Conservation (phyloP, 176 grass and related monocot species). For the Musa beccarii region DNA sequence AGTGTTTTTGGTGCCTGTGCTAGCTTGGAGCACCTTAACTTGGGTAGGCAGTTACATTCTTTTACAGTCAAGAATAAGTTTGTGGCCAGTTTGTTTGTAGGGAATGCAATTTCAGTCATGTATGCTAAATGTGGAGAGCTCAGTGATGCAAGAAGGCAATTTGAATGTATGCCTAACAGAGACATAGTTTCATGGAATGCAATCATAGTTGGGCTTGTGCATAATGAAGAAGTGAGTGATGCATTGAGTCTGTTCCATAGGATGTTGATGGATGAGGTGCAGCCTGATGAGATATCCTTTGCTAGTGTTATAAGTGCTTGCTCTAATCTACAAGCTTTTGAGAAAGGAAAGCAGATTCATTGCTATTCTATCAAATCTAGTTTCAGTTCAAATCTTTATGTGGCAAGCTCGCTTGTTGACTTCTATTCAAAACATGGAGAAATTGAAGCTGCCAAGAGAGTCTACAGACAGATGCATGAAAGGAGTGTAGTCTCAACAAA, state of each 20-base stretch:
- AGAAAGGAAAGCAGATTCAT: constrained; percentile 60
- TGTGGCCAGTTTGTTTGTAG: constrained; percentile 41
- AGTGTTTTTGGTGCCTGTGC: constrained; percentile 39
- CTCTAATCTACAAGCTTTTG: constrained; percentile 38
- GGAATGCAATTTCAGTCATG: constrained; percentile 63
- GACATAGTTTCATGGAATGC: constrained; percentile 65
- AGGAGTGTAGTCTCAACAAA: constrained; percentile 48
- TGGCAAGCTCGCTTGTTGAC: constrained; percentile 54
- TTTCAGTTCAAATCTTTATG: constrained; percentile 37
- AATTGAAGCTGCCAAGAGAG: constrained; percentile 41
- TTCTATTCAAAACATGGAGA: constrained; percentile 56
- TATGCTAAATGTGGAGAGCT: constrained; percentile 54
- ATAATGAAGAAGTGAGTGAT: constrained; percentile 35
- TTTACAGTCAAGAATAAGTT: constrained; percentile 39
- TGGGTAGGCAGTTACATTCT: constrained; percentile 52
- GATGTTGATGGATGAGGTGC: constrained; percentile 28
- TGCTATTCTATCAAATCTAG: constrained; percentile 35
- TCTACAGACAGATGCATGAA: constrained; percentile 36
- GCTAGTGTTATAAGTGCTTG: constrained; percentile 48
- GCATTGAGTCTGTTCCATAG: constrained; percentile 38
- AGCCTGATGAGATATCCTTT: constrained; percentile 52
- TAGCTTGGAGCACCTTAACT: constrained; percentile 19
- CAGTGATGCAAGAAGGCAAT: constrained; percentile 34
- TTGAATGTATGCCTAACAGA: constrained; percentile 38
- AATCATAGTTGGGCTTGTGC: constrained; percentile 59